Evolutionary conservation across 2,329 filamentous ascomycete genomes (phyloP), one percentile per base, ranked within the genome.

Genomic region (Calonectria hawksworthii): DNA sequence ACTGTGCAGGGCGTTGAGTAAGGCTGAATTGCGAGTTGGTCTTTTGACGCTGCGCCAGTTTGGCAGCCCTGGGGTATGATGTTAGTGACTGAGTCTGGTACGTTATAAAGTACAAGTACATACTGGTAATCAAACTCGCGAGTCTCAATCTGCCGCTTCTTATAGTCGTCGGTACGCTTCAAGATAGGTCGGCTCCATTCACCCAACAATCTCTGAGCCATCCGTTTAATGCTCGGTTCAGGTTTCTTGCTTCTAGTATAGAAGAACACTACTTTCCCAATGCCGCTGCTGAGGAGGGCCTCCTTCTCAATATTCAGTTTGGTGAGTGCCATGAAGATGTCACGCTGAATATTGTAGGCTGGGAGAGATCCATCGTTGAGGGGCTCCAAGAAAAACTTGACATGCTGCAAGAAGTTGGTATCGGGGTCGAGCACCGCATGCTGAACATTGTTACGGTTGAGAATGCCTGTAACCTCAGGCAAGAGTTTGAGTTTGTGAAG

Each of bases 111-210:
- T 16, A 23, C 23, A 28, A 23, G 61, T 63, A 88, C 90, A 73
- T 88, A 93, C 92, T 89, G 86, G 79, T 92, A 89, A 82, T 93
- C 92, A 77, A 91, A 93, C 69, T 93, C 91, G 74, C 90, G 90
- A 21, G 90, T 92, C 81, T 92, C 89, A 52, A 93, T 87, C 75
- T 90, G 90, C 28, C 94, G 93, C 88, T 98, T 97, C 86, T 95
- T 96, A 88, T 98, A 98, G 85, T 98, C 96, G 81, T 98, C 96
- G 75, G 95, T 98, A 79, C 96, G 93, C 87, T 98, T 96, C 69
- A 99, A 89, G 77, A 99, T 98, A 5, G 96, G 96, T 51, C 97
- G 91, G 77, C 96, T 98, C 97, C 97, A 99, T 83, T 99, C 96
- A 72, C 95, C 95, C 72, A 98, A 89, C n/a, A 99, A 89, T 64